Evolutionary conservation across 805 yeast species (phyloP).

Genomic region (Metschnikowia reukaufii): DNA sequence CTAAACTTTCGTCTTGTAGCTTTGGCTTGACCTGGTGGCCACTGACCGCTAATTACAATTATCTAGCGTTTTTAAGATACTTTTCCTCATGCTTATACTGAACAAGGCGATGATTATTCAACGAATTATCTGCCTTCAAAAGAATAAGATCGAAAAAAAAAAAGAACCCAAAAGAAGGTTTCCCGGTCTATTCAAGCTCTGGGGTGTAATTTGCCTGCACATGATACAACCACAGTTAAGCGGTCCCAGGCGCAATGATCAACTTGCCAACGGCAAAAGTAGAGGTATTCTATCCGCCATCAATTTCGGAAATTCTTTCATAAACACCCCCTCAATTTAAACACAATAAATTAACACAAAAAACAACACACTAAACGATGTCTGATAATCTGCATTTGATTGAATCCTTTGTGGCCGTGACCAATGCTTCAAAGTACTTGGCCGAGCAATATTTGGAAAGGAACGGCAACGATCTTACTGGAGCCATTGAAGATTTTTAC

Average conservation of each 20-base stretch:
- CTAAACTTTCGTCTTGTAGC: neutral
- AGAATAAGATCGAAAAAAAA: neutral
- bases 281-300: no score
- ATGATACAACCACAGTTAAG: neutral
- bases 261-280: neutral
- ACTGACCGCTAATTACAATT: no score
- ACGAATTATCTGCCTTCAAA: no score
- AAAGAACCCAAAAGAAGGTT: neutral
- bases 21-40: no score
- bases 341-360: neutral
- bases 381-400: slow-evolving; percentile 21
- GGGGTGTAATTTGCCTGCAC: neutral
- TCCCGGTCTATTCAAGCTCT: neutral
- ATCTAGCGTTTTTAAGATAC: no score
- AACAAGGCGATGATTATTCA: no score
- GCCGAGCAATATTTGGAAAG: slow-evolving; percentile 42
- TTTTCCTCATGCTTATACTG: no score
- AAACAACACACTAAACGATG: slow-evolving; percentile 13
- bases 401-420: slow-evolving; percentile 38
- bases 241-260: neutral
- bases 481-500: slow-evolving; percentile 44
- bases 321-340: no score
- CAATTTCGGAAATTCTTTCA: no score
- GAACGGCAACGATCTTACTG: slow-evolving; percentile 36
- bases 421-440: slow-evolving; percentile 33